Evolutionary conservation across 2,329 filamentous ascomycete species (phyloP), one percentile per base, ranked within the genome.

Genomic region (Shiraia sp.): DNA sequence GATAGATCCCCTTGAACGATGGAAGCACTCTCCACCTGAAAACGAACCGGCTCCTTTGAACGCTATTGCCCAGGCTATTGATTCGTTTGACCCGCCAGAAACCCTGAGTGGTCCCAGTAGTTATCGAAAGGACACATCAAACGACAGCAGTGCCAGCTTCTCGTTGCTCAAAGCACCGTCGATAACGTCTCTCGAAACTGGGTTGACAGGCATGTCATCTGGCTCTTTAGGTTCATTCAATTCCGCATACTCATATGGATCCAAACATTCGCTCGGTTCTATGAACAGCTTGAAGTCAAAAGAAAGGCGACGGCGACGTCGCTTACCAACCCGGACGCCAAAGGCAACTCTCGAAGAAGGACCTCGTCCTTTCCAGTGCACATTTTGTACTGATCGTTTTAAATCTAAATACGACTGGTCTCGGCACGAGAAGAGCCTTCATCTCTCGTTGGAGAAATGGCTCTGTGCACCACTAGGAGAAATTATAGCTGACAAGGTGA

Each of bases 1-100:
- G 43, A 55, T 38, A 67, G 82, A 82, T 59, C 83, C 83, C 6
- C 72, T 87, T 55, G 82, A 87, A 69, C 73, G 83, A 77, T 87
- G 83, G 83, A 79, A 85, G 61, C 75, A 83, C 63, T 85, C 81
- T 52, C 83, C 83, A 26, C 83, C 83, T 33, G 82, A 86, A 70
- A 77, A 86, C 75, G 83, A 86, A 77, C 80, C 83, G 55, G 83
- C 83, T 48, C 75, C 80, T 6, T 73, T 83, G 43, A 79, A 75
- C 26, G 83, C 80, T 72, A 86, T 87, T 72, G 77, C 78, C 32
- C 75, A 81, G 61, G 83, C 83, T 56, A 75, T 86, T 29, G 71
- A 70, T 44, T 56, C 60, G 10, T 65, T 66, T 40, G 61, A 68
- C 29, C 59, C 53, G 12, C 66, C 62, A 12, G 55, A 62, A 32